A percentile compares a stretch with the other conserved stretches of the same genome.
phyloP scores from a whole-genome alignment of 495 filamentous ascomycete genomes.

The Penicillium alfredii region DNA sequence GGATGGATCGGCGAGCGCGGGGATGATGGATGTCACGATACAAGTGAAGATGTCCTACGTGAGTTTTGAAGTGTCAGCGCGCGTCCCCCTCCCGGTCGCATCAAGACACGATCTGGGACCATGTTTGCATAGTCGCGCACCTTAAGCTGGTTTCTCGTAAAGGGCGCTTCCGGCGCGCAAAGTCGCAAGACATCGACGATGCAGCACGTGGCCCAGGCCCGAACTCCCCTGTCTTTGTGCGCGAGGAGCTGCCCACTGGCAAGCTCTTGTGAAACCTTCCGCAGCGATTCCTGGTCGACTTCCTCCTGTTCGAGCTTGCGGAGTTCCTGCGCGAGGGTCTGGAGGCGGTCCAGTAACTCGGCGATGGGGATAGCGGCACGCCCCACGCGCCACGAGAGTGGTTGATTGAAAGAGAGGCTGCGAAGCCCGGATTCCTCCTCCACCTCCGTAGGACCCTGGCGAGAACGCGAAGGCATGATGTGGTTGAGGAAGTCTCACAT shows the following conservation, averaged over 20 bases:
- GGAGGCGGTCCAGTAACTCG: slow-evolving; percentile 74
- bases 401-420: slow-evolving; percentile 65
- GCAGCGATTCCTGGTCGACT: slow-evolving; percentile 71
- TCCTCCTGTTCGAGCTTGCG: slow-evolving; percentile 83
- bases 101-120: neutral
- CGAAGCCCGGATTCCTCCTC: slow-evolving; percentile 37
- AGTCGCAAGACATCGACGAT: slow-evolving; percentile 90
- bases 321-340: slow-evolving; percentile 76
- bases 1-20: slow-evolving; percentile 78
- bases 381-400: slow-evolving; percentile 86
- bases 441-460: slow-evolving; percentile 35
- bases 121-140: slow-evolving; percentile 38
- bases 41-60: slow-evolving; percentile 97
- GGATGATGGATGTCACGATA: slow-evolving; percentile 75
- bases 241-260: slow-evolving; percentile 71
- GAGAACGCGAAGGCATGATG: slow-evolving; percentile 48
- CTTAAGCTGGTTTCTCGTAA: slow-evolving; percentile 84
- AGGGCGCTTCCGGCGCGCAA: slow-evolving; percentile 93
- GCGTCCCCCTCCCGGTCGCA: neutral
- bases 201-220: slow-evolving; percentile 81
- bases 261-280: slow-evolving; percentile 81
- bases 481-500: slow-evolving; percentile 23
- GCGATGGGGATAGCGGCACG: slow-evolving; percentile 74
- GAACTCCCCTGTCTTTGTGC: slow-evolving; percentile 91
- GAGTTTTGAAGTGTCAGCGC: too few relatives aligned